Evolutionary conservation across 805 yeast species (phyloP), one percentile per base, ranked within the genome.

Genomic region (Wickerhamomyces bisporus): DNA sequence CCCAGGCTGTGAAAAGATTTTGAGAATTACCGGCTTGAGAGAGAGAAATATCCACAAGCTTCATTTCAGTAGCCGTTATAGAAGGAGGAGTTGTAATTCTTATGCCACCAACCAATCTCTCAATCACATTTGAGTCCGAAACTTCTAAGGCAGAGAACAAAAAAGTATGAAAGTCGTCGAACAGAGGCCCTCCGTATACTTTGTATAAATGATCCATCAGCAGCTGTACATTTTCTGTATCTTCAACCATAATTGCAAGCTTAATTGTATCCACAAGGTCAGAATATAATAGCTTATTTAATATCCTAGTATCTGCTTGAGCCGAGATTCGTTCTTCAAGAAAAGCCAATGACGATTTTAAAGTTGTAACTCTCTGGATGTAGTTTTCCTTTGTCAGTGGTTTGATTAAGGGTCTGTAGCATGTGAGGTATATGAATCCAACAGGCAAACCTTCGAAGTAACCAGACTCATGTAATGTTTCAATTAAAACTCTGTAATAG

Each of bases 221-320:
- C 15, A 29, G 30, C 6, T 35, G 31, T 2, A n/a, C 18, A 5
- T 24, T 11, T 10, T 39, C 45, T 10, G 14, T 10, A 17, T 42
- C 41, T 3, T 21, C 31, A 17, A 32, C 12, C 7, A 36, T 11
- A 15, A 42, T 42, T 10, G 43, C 30, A 26, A 33, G 34, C 26
- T 32, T 39, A 6, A 42, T 39, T 23, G 40, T 31, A 19, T 42
- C 36, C 20, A 42, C 42, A 8, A 42, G n/a, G 16, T 26, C 19
- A 4, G 45, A 38, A 21, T 42, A 42, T 9, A 36, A 20, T 17
- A 39, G n/a, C 17, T 31, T 40, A 18, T 35, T 17, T 10, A 40
- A 15, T 3, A 15, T 18, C 4, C 24, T 14, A 5, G 28, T n/a
- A 6, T 31, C 34, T 6, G 14, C 28, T 16, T 30, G 15, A n/a